A percentile compares a stretch with the other conserved stretches of the same genome.
Evolutionary conservation across 2,329 filamentous ascomycete genomes (phyloP).

Genomic region (Sordariomycetes sp.): DNA sequence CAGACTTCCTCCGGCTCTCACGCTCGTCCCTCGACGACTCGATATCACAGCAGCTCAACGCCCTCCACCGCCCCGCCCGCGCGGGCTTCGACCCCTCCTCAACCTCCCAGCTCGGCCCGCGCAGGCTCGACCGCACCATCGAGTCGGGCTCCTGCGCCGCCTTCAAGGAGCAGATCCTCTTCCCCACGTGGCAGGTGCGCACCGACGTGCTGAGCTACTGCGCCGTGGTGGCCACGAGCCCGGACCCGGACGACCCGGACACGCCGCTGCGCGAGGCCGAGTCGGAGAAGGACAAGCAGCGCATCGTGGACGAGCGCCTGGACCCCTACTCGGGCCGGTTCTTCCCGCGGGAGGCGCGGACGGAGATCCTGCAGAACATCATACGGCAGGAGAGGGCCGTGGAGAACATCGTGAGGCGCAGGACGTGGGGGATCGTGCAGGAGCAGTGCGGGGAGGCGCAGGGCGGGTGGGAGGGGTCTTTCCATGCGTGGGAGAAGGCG

Average conservation of each 20-base stretch:
- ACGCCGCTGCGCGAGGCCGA: conserved; percentile 59
- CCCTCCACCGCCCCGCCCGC: conserved; percentile 64
- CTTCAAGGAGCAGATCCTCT: conserved; percentile 72
- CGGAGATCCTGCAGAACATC: conserved; percentile 64
- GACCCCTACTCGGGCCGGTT: conserved; percentile 87
- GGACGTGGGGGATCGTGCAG: conserved; percentile 71
- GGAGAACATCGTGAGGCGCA: conserved; percentile 66
- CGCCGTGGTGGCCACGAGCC: conserved; percentile 73
- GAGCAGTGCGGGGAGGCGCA: conserved; percentile 59
- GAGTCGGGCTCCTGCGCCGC: conserved; percentile 50
- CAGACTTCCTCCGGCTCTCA: conserved; percentile 86
- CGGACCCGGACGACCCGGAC: conserved; percentile 81
- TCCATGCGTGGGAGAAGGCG: conserved; percentile 48
- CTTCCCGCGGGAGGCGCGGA: conserved; percentile 68
- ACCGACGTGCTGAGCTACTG: conserved; percentile 84
- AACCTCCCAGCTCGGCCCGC: conserved; percentile 52
- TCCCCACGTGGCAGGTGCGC: conserved; percentile 78
- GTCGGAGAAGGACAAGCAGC: conserved; percentile 57
- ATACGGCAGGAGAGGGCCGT: conserved; percentile 67
- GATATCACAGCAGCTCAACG: conserved; percentile 88
- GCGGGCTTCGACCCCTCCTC: conserved; percentile 70
- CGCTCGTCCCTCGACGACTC: conserved; percentile 82
- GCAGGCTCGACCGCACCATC: conserved; percentile 38
- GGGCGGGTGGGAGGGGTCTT: conserved; percentile 52
- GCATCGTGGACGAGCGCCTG: conserved; percentile 73